A percentile compares a stretch with the other conserved stretches of the same genome.
phyloP scores from a whole-genome alignment of 768 basidiomycete species.

The Termitomyces sp. region DNA sequence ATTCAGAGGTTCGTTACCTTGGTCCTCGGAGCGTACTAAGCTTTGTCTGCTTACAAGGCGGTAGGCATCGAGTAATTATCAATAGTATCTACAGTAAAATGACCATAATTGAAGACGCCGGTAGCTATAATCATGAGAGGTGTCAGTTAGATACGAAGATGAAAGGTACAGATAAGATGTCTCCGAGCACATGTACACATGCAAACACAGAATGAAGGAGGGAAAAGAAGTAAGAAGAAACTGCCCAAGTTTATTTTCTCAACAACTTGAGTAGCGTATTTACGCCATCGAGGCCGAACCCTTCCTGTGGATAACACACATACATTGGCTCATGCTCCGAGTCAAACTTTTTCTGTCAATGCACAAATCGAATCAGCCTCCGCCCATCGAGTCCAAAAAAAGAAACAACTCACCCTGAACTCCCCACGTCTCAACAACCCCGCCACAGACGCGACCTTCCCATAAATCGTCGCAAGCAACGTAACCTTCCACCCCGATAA shows the following conservation, averaged over 20 bases:
- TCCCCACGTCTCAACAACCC: conserved; percentile 1
- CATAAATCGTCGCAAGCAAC: neutral
- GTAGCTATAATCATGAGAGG: too few species aligned
- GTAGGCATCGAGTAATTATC: too few species aligned
- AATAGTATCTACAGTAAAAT: neutral
- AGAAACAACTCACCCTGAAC: neutral
- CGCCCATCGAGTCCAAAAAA: neutral
- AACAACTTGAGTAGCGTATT: conserved; percentile 41
- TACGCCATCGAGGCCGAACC: conserved; percentile 46
- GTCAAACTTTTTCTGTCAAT: conserved; percentile 43
- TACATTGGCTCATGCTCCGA: conserved; percentile 43
- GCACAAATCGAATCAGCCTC: neutral
- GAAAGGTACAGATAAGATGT: neutral
- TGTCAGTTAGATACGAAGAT: too few species aligned
- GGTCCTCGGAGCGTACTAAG: too few species aligned
- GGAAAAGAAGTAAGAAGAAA: neutral
- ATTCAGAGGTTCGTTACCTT: neutral
- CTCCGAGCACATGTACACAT: neutral
- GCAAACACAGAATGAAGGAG: too few species aligned
- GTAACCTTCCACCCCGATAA: neutral
- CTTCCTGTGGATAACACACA: conserved; percentile 49
- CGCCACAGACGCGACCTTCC: neutral
- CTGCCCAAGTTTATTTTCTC: conserved; percentile 26
- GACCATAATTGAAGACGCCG: neutral
- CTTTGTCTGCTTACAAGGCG: too few species aligned